Evolutionary conservation across 148 eudicot genomes (phyloP).

Genomic region (Nyssa sinensis): DNA sequence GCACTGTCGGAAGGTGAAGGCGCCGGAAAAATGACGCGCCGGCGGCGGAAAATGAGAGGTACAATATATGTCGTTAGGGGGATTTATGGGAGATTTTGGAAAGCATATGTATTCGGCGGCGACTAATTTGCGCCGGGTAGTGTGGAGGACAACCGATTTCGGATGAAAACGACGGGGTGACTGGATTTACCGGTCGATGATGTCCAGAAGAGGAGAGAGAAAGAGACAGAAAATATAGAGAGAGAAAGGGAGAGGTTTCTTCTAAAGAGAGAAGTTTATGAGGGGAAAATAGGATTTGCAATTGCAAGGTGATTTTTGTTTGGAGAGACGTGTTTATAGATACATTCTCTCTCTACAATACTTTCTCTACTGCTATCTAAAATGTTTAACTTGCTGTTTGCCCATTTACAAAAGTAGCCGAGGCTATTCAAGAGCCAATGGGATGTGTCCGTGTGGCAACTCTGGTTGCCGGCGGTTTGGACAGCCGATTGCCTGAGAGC

Average conservation of each 20-base stretch:
- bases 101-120: conserved; percentile 8
- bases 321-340: conserved; percentile 20
- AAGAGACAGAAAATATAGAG: conserved; percentile 7
- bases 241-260: conserved; percentile 7
- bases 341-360: background rate
- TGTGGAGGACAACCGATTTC: conserved; percentile 12
- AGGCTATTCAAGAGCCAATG: no score
- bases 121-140: conserved; percentile 19
- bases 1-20: conserved; percentile 4
- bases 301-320: conserved; percentile 11
- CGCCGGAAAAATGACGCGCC: conserved; percentile 25
- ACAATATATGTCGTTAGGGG: background rate
- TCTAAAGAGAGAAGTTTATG: conserved; percentile 11
- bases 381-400: background rate
- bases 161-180: conserved; percentile 34
- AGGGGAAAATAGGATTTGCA: conserved; percentile 17
- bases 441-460: no score
- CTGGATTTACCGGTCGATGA: conserved; percentile 37
- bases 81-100: conserved; percentile 10
- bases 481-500: no score
- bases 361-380: no score
- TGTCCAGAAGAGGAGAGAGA: no score
- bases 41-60: conserved; percentile 3
- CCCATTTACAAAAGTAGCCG: no score
- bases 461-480: no score